A percentile compares a stretch with the other conserved stretches of the same genome.
These are phyloP conservation scores for Lathyrus aphaca DNA, from an alignment of 306 rosid species.

Conservation along the genomic window DNA sequence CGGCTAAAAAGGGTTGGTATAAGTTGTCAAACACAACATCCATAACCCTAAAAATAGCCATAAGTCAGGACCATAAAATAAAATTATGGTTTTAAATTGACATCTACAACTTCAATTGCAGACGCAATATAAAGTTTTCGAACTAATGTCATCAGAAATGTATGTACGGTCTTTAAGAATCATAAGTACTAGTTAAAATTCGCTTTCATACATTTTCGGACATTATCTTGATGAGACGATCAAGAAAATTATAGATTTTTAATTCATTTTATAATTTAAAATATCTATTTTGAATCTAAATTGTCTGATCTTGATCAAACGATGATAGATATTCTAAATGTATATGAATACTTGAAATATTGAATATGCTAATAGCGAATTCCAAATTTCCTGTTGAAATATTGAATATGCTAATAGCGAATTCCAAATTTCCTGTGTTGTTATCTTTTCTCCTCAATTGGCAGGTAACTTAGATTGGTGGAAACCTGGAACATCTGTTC, in stretches of 20 bases:
- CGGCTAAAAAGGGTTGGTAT: slow-evolving; percentile 23
- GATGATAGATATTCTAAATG: too few relatives aligned
- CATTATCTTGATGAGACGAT: too few relatives aligned
- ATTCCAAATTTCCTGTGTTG: not conserved
- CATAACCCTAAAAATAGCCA: slow-evolving; percentile 31
- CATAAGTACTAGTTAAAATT: not conserved
- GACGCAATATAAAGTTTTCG: not conserved
- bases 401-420: too few relatives aligned
- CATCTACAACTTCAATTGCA: not conserved
- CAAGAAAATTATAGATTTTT: too few relatives aligned
- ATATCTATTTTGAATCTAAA: not conserved
- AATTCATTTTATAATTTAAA: not conserved
- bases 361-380: too few relatives aligned
- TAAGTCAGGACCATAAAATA: slow-evolving; percentile 14
- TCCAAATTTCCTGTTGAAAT: not conserved
- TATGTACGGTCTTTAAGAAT: not conserved
- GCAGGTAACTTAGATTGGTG: slow-evolving; percentile 10
- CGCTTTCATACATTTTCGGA: not conserved
- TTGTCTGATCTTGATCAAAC: not conserved
- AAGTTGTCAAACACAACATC: slow-evolving; percentile 40
- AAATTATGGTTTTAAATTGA: not conserved
- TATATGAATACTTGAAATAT: not conserved
- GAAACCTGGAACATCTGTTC: slow-evolving; percentile 31
- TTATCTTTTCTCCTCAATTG: slow-evolving; percentile 17
- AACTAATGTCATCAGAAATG: not conserved